Base-by-base conservation (phyloP, 2,329 filamentous ascomycete species). In the Fusarium pseudocircinatum region DNA sequence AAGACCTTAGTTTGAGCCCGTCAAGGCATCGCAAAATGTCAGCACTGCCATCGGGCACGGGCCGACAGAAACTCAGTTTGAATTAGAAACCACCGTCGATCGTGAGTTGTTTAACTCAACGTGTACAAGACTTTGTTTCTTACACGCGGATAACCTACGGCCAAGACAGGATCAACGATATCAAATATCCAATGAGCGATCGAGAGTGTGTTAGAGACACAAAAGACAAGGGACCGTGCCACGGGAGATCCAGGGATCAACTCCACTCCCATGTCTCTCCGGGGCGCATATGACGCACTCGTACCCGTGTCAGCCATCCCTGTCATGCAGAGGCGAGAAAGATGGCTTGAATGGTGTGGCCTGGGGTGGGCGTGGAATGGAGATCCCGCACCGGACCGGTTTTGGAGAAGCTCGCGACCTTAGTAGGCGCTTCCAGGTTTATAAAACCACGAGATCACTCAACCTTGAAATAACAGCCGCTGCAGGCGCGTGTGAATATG, bases 271-370 rank as follows among this genome's bases (percentile, higher is more conserved):
- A 60, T 73, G 72, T 67, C 64, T 68, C 65, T 72, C 67, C 56
- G 75, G 74, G 75, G 74, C 74, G 70, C 75, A 77, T 77, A 77
- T 77, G 75, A 77, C 75, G 75, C 75, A 75, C 72, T 77, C 63
- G 62, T 63, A 75, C 75, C 75, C 75, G 74, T 76, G 69, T 57
- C 67, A 70, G 65, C 60, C 36, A 73, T 75, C 66, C 72, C 60
- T 74, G 72, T 52, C 60, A 43, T 75, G 62, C 71, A 69, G 75
- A 75, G 73, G 71, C 67, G 69, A 77, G 62, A 63, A 60, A 69
- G 57, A 56, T 68, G 64, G 57, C 39, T 67, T 65, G 57, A 53
- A 49, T 63, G 73, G 63, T 62, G 74, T 70, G 65, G 59, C 57
- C 53, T 63, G 53, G 57, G 72, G 69, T 67, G 64, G 69, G 56